Evolutionary conservation across 257 asterid species (phyloP), one percentile per base, ranked within the genome.

Genomic region (Euphrasia confusa): DNA sequence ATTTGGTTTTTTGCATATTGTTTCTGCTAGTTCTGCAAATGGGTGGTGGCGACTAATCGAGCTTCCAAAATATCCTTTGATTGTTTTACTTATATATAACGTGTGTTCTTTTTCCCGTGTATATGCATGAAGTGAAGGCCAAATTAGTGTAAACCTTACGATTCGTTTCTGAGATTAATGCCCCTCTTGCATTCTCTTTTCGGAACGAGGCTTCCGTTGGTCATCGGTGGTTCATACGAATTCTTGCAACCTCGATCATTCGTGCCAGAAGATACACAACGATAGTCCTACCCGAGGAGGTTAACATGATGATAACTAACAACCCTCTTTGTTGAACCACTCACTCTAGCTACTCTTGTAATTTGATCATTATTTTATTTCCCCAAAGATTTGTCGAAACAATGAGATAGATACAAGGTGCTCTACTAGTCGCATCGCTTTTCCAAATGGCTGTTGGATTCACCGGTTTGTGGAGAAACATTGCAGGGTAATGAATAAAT

Each of bases 381-480:
- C n/a, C n/a, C n/a, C n/a, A 87, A 95, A 85, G 89, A 68, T 90
- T 90, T 76, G 47, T 63, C 66, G 73, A 76, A 33, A 83, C 92
- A 59, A 87, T 90, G 83, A 83, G 89, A 60, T 80, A 73, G 60
- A 74, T 81, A 55, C 96, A 87, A 75, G 96, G 97, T 37, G 93
- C 96, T 62, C 71, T 90, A 60, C 81, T 87, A 50, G 60, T 85
- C 59, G 57, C 86, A 30, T 85, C 96, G 3, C 66, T 78, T 65
- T 80, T 81, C 50, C 97, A 84, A 76, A 80, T 85, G 79, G 28
- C 77, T 42, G 24, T 83, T 15, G 97, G 97, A 39, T 85, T 81
- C 50, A 35, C 73, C 7, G 85, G 96, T 56, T 61, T 83, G 64
- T 90, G 96, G 97, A 82, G 97, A 68, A 84, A 80, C 76, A 35